Percentiles rank a stretch among this genome's conserved stretches.
Conservation (phyloP, 2,329 filamentous ascomycete species). For the Fusarium solani-melongenae region DNA sequence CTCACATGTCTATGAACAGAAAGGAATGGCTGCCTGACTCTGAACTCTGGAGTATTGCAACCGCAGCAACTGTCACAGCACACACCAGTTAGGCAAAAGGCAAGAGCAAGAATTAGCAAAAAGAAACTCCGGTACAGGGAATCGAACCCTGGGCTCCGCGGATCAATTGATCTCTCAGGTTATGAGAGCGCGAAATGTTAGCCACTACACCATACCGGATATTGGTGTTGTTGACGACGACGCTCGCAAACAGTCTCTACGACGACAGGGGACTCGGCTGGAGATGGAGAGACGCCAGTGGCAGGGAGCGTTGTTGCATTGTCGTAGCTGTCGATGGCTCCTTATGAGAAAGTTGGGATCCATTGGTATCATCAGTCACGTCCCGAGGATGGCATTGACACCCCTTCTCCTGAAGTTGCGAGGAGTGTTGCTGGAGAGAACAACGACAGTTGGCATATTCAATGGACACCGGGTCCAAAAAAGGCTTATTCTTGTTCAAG, state of each 20-base stretch:
- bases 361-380: too few species aligned
- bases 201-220: slow-evolving; percentile 46
- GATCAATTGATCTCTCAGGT: slow-evolving; percentile 2
- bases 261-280: not conserved
- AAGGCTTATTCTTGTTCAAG: not conserved
- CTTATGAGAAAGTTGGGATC: not conserved
- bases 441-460: not conserved
- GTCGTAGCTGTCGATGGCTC: not conserved
- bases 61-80: not conserved
- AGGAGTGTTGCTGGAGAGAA: not conserved
- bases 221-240: not conserved
- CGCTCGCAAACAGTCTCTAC: not conserved
- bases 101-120: not conserved
- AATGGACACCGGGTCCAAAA: not conserved
- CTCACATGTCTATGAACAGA: not conserved
- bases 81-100: not conserved
- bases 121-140: slow-evolving; percentile 14
- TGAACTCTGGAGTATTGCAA: not conserved
- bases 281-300: too few species aligned
- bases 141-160: slow-evolving; percentile 33
- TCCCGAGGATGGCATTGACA: not conserved
- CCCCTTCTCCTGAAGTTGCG: not conserved
- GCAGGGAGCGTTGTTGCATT: not conserved
- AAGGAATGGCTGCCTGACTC: not conserved
- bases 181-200: slow-evolving; percentile 27